These are phyloP conservation scores for Toxicodendron radicans DNA, from an alignment of 345 rosid species.

Conservation along the genomic window DNA sequence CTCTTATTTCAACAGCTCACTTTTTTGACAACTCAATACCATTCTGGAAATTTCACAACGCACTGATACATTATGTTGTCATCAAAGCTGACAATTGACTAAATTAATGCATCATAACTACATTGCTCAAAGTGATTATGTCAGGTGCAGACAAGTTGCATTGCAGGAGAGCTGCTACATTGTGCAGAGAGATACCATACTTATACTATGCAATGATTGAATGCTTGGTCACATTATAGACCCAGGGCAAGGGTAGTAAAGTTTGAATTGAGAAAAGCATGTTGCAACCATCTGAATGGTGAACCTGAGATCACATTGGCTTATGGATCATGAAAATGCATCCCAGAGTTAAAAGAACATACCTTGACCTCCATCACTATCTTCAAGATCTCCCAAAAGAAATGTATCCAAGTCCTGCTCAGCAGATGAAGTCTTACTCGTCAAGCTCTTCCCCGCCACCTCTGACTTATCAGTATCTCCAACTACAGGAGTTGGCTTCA, in stretches of 20 bases:
- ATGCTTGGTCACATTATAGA: not conserved
- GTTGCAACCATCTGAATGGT: not conserved
- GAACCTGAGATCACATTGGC: not conserved
- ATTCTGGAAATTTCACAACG: not conserved
- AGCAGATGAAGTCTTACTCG: slow-evolving; percentile 50
- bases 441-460: slow-evolving; percentile 38
- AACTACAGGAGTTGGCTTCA: slow-evolving; percentile 40
- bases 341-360: slow-evolving; percentile 16
- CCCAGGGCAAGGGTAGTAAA: not conserved
- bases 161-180: not conserved
- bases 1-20: not conserved
- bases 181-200: no score
- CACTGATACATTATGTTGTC: not conserved
- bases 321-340: not conserved
- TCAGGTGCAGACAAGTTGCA: not conserved
- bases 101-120: slow-evolving; percentile 1
- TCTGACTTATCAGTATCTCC: slow-evolving; percentile 38
- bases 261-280: not conserved
- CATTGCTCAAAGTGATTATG: not conserved
- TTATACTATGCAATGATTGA: not conserved
- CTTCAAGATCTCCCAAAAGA: slow-evolving; percentile 90
- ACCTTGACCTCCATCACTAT: slow-evolving; percentile 85
- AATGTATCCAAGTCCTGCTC: slow-evolving; percentile 88
- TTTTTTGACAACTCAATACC: not conserved
- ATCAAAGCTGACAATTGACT: not conserved